Evolutionary conservation across 805 yeast species (phyloP), one percentile per base, ranked within the genome.

Genomic region (Brettanomyces nanus): DNA sequence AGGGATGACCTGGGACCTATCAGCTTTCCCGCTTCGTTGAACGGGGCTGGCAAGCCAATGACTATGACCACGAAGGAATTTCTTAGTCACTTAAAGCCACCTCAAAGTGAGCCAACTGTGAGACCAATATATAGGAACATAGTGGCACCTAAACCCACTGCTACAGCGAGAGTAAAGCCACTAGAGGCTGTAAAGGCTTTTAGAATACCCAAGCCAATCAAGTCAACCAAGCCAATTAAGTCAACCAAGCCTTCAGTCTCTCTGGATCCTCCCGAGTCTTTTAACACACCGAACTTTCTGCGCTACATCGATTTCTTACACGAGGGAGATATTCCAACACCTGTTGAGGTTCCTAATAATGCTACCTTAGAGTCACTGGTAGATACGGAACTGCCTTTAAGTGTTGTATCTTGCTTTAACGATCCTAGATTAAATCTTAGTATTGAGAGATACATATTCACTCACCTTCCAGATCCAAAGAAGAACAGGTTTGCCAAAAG

Each of bases 351-450:
- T 13, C 51, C 48, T 5, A 38, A 32, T 1, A 45, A 42, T 15
- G 11, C 38, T 6, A 35, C 31, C 15, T 35, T 56, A 4, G 36
- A 37, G 3, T 42, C 45, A 1, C 20, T 54, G 3, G 51, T 41
- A 2, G 23, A 28, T 9, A 37, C 44, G 0, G 37, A 38, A 1
- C 14, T 49, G n/a, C 80, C 85, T 4, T 59, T 78, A 15, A 63
- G 79, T 1, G 66, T 85, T 25, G 54, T 80, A 1, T 76, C 95
- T 0, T 61, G 61, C 19, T 63, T 81, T 9, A 54, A 62, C 3
- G 71, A 82, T 47, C 97, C 97, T 2, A 77, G 66, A 49, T 48
- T 75, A 36, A 92, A 92, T 52, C 63, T 92, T 13, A 86, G 96
- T 1, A 49, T 87, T 4, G 99, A 92, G 49, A 82, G 84, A 46